Evolutionary conservation across 1,139 yeast genomes (phyloP), one percentile per base, ranked within the genome.

Genomic region (Debaryomycetaceae sp.): DNA sequence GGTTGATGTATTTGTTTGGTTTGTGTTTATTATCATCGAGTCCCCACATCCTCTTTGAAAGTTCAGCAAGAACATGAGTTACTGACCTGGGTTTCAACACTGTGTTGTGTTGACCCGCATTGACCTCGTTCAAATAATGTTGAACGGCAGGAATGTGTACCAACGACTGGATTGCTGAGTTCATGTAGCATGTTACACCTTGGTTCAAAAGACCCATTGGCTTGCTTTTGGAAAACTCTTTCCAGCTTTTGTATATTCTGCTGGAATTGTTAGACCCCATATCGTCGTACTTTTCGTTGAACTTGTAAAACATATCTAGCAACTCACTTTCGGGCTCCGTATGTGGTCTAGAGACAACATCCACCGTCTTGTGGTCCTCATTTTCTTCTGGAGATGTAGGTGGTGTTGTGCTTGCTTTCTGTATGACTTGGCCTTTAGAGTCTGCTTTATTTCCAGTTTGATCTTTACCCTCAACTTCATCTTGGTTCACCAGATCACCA

Each of bases 161-260:
- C 67, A 92, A 67, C 1, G 95, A 81, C 64, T 92, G 98, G 34
- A 92, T 82, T 3, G 97, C 98, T 2, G 96, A 83, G 60, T 92
- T 92, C 80, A 92, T 89, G 62, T 91, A 92, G 59, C 98, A 92
- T 4, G 98, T 92, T 33, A 92, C 98, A 22, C 98, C 98, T 48
- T 85, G 91, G 59, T 92, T 92, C 42, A 87, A 63, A 40, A 92
- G 70, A 0, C 98, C 98, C 18, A 82, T 70, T 1, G 97, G 95
- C 41, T 55, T 53, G 6, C 50, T 52, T 24, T 74, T 69, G 35
- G 65, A 53, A 31, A 48, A 63, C 56, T 46, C 69, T 41, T 80
- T 71, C 87, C 92, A 83, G 48, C 76, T 79, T 56, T 84, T 84
- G 42, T 67, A 58, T 26, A 79, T 81, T 47, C 80, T 71, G 6